These are phyloP conservation scores for Dendrostoma leiphaemia DNA, from an alignment of 2,329 filamentous ascomycete species.

Conservation along the genomic window DNA sequence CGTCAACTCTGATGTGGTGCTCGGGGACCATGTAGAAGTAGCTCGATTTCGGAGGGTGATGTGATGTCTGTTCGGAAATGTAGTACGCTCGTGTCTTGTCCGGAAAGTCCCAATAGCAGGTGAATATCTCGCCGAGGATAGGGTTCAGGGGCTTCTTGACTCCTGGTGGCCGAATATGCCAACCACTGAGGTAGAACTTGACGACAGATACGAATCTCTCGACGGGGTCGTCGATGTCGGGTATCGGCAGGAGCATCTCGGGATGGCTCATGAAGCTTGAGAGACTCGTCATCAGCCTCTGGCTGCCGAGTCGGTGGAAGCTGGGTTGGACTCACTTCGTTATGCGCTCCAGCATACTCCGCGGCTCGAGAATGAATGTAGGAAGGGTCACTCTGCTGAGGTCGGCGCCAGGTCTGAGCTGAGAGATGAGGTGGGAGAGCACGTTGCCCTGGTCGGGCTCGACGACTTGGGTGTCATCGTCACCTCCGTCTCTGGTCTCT, in stretches of 20 bases:
- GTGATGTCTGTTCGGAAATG: conserved; percentile 94
- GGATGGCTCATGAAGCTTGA: conserved; percentile 97
- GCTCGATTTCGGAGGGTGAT: conserved; percentile 96
- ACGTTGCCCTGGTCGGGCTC: conserved; percentile 96
- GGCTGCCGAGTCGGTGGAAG: background rate
- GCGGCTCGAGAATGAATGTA: conserved; percentile 95
- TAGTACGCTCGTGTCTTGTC: conserved; percentile 89
- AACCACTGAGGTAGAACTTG: conserved; percentile 97
- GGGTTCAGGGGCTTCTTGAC: conserved; percentile 99
- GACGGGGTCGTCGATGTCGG: conserved; percentile 82
- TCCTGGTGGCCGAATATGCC: conserved; percentile 96
- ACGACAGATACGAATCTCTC: conserved; percentile 91
- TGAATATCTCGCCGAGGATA: conserved; percentile 91
- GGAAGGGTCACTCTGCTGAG: conserved; percentile 91
- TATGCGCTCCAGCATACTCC: conserved; percentile 97
- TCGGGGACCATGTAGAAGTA: conserved; percentile 98
- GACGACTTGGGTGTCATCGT: conserved; percentile 77
- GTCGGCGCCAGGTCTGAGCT: conserved; percentile 92
- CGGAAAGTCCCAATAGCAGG: conserved; percentile 91
- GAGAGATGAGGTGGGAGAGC: conserved; percentile 94
- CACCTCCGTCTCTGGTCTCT: conserved; percentile 48
- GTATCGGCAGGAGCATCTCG: conserved; percentile 87
- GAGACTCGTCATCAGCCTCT: conserved; percentile 6
- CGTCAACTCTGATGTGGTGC: conserved; percentile 91
- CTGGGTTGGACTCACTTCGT: conserved; percentile 70